Base-by-base conservation (phyloP, 257 asterid genomes). In the Sherardia arvensis region DNA sequence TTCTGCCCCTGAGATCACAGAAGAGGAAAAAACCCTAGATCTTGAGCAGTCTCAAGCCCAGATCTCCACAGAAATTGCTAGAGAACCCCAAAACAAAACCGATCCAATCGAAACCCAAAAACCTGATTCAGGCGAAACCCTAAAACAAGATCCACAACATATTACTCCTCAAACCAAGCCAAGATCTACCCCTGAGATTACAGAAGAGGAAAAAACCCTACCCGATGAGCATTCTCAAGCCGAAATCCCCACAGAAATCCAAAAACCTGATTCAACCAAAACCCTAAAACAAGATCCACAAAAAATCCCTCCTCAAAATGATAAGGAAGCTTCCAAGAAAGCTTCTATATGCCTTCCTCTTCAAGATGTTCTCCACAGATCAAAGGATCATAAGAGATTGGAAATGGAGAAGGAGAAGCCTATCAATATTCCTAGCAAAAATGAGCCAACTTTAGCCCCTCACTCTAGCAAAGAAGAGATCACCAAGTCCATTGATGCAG, bases 401-500 rank as follows among this genome's bases (percentile, higher is more conserved):
- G 10, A n/a, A 51, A 0, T 40, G 28, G 62, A 60, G 55, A 36
- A 49, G n/a, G 61, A 22, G 20, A 23, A 2, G 1, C 8, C 61
- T 1, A 21, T n/a, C n/a, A n/a, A n/a, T n/a, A 20, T 20, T 49
- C 4, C 60, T 27, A n/a, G 26, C 18, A 68, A 29, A 68, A 59
- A 21, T 18, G 59, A 65, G 15, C 32, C 53, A 20, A 38, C 28
- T 10, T 38, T 2, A 61, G 65, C 49, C n/a, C 34, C 6, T 6
- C 6, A 2, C 34, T 20, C 67, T 23, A 61, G 28, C 22, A 61
- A 23, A 51, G 57, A 34, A 14, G 67, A 66, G 17, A 67, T 69
- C 56, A 43, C 67, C 33, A 40, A 32, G 28, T 63, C 54, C 56
- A 81, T 80, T 53, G 2, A 48, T 1, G 74, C 76, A 59, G 80